These are phyloP conservation scores for Inga oerstediana DNA, from an alignment of 306 rosid species.

Conservation along the genomic window DNA sequence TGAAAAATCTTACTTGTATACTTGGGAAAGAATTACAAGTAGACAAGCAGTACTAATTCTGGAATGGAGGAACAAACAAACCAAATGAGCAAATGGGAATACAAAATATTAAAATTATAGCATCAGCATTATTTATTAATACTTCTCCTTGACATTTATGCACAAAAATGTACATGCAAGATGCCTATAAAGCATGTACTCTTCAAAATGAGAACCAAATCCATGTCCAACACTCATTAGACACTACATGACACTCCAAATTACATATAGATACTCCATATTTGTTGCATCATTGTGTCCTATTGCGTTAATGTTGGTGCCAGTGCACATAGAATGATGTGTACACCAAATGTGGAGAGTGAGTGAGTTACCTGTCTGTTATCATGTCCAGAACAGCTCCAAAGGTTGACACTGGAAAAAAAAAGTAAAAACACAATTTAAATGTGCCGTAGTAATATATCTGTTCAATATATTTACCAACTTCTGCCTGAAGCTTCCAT, in stretches of 20 bases:
- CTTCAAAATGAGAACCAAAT: background rate
- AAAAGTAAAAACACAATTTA: slow-evolving; percentile 27
- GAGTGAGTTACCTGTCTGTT: slow-evolving; percentile 77
- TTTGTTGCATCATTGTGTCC: background rate
- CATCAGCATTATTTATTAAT: slow-evolving; percentile 7
- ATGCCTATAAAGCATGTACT: background rate
- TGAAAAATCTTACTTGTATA: slow-evolving; percentile 65
- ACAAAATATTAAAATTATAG: slow-evolving; percentile 20
- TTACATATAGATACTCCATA: background rate
- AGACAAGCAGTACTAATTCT: slow-evolving; percentile 98
- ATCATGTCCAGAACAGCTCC: slow-evolving; percentile 99
- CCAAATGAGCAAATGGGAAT: slow-evolving; percentile 33
- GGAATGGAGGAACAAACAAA: slow-evolving; percentile 45
- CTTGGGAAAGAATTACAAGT: slow-evolving; percentile 88
- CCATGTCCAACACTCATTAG: background rate
- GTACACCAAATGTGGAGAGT: background rate
- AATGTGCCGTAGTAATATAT: slow-evolving; percentile 17
- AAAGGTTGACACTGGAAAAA: slow-evolving; percentile 85
- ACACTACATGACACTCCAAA: background rate
- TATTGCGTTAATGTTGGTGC: background rate
- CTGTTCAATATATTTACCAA: slow-evolving; percentile 18
- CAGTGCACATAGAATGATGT: background rate
- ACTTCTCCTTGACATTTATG: slow-evolving; percentile 26
- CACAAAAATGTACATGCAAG: background rate
- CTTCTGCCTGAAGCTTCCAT: background rate